Evolutionary conservation across 192 early-diverging fungal species (phyloP).

Genomic region (Phlyctochytrium arcticum): DNA sequence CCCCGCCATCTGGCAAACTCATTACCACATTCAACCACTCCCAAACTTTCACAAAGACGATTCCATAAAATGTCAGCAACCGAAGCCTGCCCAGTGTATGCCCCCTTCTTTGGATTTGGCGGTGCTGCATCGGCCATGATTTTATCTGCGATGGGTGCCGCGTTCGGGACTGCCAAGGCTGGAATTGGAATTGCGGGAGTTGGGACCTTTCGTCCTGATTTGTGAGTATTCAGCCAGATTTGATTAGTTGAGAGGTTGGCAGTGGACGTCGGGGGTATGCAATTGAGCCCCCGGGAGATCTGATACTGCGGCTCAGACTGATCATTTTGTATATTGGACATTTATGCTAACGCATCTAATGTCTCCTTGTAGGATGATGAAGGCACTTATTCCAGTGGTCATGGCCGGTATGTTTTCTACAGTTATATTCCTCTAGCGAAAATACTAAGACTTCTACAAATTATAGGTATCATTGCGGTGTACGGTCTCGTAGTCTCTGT

Average conservation of each 20-base stretch:
- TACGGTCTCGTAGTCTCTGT: slow-evolving; percentile 98
- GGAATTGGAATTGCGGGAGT: slow-evolving; percentile 95
- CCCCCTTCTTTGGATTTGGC: slow-evolving; percentile 93
- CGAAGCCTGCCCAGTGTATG: slow-evolving; percentile 76
- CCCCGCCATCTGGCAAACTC: no score
- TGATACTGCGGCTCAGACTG: no score
- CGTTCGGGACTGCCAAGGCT: slow-evolving; percentile 96
- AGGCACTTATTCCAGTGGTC: slow-evolving; percentile 85
- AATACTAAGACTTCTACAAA: no score
- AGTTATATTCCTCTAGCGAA: no score
- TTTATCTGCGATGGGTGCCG: slow-evolving; percentile 90
- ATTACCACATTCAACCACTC: no score
- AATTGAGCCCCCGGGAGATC: no score
- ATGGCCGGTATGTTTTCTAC: slow-evolving; percentile 66
- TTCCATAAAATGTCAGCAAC: slow-evolving; percentile 7
- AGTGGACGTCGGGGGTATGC: background rate
- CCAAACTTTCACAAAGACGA: no score
- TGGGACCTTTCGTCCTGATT: slow-evolving; percentile 87
- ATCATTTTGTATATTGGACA: no score
- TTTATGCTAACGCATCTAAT: no score
- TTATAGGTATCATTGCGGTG: slow-evolving; percentile 94
- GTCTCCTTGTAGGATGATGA: slow-evolving; percentile 41
- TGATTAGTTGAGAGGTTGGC: background rate
- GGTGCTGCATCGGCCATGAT: slow-evolving; percentile 91
- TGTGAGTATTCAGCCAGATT: slow-evolving; percentile 32